phyloP scores from a whole-genome alignment of 1,284 basidiomycete genomes.

The Ceratobasidium sp. region DNA sequence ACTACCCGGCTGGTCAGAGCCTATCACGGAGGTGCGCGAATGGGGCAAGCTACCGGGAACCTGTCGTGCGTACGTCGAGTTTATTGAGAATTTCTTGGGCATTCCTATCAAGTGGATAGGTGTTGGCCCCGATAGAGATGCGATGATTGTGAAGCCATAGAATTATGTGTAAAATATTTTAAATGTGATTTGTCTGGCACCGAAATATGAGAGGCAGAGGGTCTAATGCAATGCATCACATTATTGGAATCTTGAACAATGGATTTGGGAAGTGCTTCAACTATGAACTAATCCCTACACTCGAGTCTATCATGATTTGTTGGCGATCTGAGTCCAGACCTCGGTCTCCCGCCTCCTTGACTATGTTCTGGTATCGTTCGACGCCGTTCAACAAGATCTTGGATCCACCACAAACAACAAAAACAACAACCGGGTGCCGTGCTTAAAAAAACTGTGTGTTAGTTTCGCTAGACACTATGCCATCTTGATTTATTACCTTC shows the following conservation, averaged over 20 bases:
- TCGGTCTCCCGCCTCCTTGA: constrained; percentile 19
- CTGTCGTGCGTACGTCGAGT: constrained; percentile 88
- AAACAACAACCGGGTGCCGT: constrained; percentile 62
- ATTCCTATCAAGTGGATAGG: constrained; percentile 93
- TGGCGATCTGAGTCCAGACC: constrained; percentile 1
- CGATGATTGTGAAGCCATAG: constrained; percentile 66
- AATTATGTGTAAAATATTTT: constrained; percentile 18
- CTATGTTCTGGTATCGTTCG: constrained; percentile 35
- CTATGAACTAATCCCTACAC: not conserved
- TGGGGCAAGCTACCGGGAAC: constrained; percentile 88
- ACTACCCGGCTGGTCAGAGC: constrained; percentile 90
- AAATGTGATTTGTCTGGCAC: constrained; percentile 4
- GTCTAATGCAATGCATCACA: too few species aligned
- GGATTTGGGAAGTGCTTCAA: not conserved
- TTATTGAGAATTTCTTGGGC: constrained; percentile 84
- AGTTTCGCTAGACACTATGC: not conserved
- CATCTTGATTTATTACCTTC: constrained; percentile 48
- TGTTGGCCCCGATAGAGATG: constrained; percentile 84
- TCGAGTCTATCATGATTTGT: constrained; percentile 24
- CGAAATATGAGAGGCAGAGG: too few species aligned
- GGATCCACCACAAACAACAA: constrained; percentile 77
- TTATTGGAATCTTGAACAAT: not conserved
- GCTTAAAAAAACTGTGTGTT: not conserved
- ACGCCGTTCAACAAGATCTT: constrained; percentile 68
- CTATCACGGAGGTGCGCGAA: constrained; percentile 73